Percentiles rank a stretch among this genome's conserved stretches.
phyloP scores from a whole-genome alignment of 306 rosid species.

The Casuarina equisetifolia region DNA sequence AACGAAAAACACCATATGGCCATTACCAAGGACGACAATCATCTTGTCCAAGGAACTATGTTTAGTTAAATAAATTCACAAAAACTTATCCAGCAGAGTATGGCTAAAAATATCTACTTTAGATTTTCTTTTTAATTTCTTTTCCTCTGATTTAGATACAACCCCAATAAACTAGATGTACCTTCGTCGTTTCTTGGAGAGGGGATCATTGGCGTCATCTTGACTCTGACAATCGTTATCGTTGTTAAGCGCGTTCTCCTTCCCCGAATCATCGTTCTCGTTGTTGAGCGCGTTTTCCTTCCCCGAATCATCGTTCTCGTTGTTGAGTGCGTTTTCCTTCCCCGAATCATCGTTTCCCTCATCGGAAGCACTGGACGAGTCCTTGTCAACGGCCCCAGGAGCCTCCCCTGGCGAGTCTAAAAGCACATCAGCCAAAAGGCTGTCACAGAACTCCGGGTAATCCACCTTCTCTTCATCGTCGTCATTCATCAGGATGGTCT shows the following conservation, averaged over 20 bases:
- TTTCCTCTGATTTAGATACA: background rate
- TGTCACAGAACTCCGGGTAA: conserved; percentile 27
- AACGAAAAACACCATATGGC: no score
- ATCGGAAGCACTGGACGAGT: conserved; percentile 29
- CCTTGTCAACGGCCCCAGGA: conserved; percentile 16
- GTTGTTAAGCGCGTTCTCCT: conserved; percentile 30
- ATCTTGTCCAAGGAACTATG: background rate
- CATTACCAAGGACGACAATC: no score
- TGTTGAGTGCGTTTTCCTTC: conserved; percentile 27
- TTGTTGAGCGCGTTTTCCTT: conserved; percentile 29
- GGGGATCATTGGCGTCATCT: conserved; percentile 35
- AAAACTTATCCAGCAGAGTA: background rate
- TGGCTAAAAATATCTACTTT: no score
- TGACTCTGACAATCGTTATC: background rate
- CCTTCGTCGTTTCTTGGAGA: conserved; percentile 64
- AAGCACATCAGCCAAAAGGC: conserved; percentile 48
- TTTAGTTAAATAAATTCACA: background rate
- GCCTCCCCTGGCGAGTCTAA: conserved; percentile 30
- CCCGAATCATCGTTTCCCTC: conserved; percentile 19
- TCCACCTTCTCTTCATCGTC: conserved; percentile 20
- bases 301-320: conserved; percentile 12
- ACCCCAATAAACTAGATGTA: conserved; percentile 17
- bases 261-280: conserved; percentile 14
- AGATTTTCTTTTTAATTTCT: background rate
- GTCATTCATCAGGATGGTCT: conserved; percentile 58